These are phyloP conservation scores for Penicillium verhagenii DNA, from an alignment of 495 filamentous ascomycete genomes.

Conservation along the genomic window DNA sequence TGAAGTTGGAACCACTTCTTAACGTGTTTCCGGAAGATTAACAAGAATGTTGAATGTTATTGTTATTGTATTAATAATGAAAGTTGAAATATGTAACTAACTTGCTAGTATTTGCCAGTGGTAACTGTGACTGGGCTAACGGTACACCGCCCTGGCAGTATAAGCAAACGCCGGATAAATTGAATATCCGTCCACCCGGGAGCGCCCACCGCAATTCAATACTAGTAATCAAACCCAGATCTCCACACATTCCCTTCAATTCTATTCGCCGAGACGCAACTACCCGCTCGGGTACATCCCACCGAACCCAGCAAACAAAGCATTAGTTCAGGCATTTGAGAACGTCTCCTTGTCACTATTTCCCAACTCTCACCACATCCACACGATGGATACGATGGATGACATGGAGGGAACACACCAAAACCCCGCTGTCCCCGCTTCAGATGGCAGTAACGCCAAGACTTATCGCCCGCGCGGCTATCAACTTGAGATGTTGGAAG, in stretches of 20 bases:
- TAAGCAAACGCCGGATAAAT: too few relatives aligned
- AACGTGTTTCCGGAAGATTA: too few relatives aligned
- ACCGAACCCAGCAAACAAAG: background rate
- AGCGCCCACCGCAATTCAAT: too few relatives aligned
- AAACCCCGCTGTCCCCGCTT: too few relatives aligned
- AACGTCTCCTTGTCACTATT: background rate
- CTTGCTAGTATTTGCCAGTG: too few relatives aligned
- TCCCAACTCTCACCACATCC: background rate
- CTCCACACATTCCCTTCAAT: background rate
- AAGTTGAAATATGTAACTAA: too few relatives aligned
- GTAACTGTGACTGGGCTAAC: too few relatives aligned
- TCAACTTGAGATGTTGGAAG: slow-evolving; percentile 88
- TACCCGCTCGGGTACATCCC: background rate
- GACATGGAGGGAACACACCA: slow-evolving; percentile 4
- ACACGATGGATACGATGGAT: background rate
- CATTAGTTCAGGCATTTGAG: background rate
- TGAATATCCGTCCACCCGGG: too few relatives aligned
- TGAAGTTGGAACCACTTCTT: background rate
- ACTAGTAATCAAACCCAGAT: background rate
- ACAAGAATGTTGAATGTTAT: too few relatives aligned
- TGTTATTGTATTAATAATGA: too few relatives aligned
- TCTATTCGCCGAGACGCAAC: background rate
- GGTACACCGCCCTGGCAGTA: too few relatives aligned
- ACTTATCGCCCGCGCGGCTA: slow-evolving; percentile 62
- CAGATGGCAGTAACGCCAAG: slow-evolving; percentile 6